These are phyloP conservation scores for Atkinsonella texensis DNA, from an alignment of 2,329 filamentous ascomycete genomes.

Conservation along the genomic window DNA sequence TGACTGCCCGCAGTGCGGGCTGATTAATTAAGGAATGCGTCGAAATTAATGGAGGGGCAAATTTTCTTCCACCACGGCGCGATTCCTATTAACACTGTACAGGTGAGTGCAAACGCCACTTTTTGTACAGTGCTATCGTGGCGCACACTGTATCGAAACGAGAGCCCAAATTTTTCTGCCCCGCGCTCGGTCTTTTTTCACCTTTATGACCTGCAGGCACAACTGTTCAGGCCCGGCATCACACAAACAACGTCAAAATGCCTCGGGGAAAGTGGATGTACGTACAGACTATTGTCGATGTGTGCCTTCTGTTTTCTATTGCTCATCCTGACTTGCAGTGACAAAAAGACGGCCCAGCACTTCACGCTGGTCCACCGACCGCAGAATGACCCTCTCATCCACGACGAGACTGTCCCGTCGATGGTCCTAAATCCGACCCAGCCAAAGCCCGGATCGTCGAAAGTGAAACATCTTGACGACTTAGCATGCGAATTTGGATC, in stretches of 20 bases:
- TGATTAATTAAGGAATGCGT: constrained; percentile 24
- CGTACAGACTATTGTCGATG: constrained; percentile 8
- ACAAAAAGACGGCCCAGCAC: constrained; percentile 88
- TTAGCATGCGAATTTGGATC: constrained; percentile 64
- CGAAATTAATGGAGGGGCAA: constrained; percentile 37
- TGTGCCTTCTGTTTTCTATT: neutral
- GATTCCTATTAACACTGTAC: constrained; percentile 18
- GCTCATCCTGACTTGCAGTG: constrained; percentile 20
- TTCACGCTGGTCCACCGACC: constrained; percentile 92
- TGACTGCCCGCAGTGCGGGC: neutral
- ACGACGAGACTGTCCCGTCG: constrained; percentile 77
- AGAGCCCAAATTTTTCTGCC: constrained; percentile 18
- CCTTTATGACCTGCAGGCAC: constrained; percentile 1
- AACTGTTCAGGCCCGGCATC: neutral
- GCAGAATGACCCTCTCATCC: constrained; percentile 93
- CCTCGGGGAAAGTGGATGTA: constrained; percentile 61
- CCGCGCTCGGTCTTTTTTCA: constrained; percentile 6
- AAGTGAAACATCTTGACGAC: constrained; percentile 60
- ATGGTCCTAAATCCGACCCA: constrained; percentile 73
- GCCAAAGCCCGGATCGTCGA: constrained; percentile 25
- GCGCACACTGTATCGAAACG: constrained; percentile 11
- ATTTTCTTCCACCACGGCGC: constrained; percentile 21
- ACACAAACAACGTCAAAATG: constrained; percentile 40
- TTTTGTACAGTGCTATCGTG: constrained; percentile 18
- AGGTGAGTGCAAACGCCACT: accelerated